Base-by-base conservation (phyloP, 495 filamentous ascomycete species). In the Daldinia concentrica region DNA sequence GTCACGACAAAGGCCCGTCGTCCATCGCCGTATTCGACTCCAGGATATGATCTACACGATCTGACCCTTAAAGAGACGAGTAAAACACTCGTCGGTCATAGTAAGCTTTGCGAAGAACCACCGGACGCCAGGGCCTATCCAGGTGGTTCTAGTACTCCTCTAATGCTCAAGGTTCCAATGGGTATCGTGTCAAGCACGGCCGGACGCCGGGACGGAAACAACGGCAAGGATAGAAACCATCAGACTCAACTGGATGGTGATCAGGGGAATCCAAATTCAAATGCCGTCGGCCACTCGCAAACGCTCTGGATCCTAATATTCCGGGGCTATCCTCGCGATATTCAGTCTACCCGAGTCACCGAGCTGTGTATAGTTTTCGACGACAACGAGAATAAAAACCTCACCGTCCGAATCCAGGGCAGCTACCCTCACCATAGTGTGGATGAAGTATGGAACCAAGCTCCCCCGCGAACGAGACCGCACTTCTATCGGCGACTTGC, bases 331-430 rank as follows among this genome's bases (percentile, higher is more conserved):
- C 76, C 76, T 58, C 70, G 64, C 68, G 76, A 77, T 56, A 73
- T 77, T 59, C 76, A 77, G 66, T 76, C 73, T 24, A 48, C 70
- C 54, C 73, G 76, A 56, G 61, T 72, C 57, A 77, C 76, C 64
- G 73, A 77, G 59, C 50, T 77, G 52, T 68, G 63, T 24, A 77
- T 77, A 51, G 70, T 73, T 37, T 77, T 77, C 63, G 73, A 77
- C 27, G 76, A 76, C 19, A 69, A 76, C 61, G 76, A 77, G 62
- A 64, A 37, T 29, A 69, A 55, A 51, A 77, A 77, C 50, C 68
- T 77, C 70, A 77, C 73, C 45, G 70, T 77, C 41, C 76, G 68
- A 71, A 72, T 77, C 59, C 56, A 69, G 39, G 76, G 76, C 32
- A 68, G 74, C 34, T 61, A 77, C 36, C 76, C 76, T 15, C 71